phyloP scores from a whole-genome alignment of 176 grass and related monocot genomes.

The Juncus effusus region DNA sequence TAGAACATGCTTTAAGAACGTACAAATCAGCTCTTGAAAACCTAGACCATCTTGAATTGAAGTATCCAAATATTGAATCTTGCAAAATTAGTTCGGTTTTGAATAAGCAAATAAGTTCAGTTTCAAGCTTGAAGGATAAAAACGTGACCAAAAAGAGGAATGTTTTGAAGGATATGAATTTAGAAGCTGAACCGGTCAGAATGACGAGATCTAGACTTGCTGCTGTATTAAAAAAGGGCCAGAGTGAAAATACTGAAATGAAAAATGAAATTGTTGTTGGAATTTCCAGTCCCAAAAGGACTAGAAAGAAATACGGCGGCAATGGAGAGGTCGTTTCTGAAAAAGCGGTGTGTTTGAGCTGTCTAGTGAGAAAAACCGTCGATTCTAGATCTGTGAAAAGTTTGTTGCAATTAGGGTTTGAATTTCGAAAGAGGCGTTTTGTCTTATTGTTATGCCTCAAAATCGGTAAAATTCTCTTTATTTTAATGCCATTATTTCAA shows the following conservation, averaged over 20 bases:
- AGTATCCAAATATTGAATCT: slow-evolving; percentile 8
- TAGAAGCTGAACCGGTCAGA: background rate
- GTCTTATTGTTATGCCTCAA: slow-evolving; percentile 57
- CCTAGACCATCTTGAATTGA: slow-evolving; percentile 34
- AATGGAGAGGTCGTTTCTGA: slow-evolving; percentile 30
- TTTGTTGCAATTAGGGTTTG: slow-evolving; percentile 50
- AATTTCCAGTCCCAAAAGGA: background rate
- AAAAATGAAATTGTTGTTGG: background rate
- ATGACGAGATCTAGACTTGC: background rate
- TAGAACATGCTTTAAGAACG: slow-evolving; percentile 49
- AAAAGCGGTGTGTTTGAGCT: slow-evolving; percentile 65
- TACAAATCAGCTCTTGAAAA: slow-evolving; percentile 63
- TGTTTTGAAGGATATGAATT: slow-evolving; percentile 9
- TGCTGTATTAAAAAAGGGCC: too few species aligned
- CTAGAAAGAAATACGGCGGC: slow-evolving; percentile 2
- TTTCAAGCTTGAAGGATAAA: slow-evolving; percentile 4
- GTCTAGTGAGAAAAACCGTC: slow-evolving; percentile 44
- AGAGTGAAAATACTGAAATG: slow-evolving; percentile 3
- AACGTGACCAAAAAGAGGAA: slow-evolving; percentile 9
- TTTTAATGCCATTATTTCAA: background rate
- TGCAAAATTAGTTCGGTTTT: slow-evolving; percentile 21
- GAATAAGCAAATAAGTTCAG: background rate
- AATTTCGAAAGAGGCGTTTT: slow-evolving; percentile 36
- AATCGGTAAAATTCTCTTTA: slow-evolving; percentile 51
- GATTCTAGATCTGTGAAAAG: slow-evolving; percentile 40